phyloP scores from a whole-genome alignment of 768 basidiomycete genomes.

The Gautieria morchelliformis region DNA sequence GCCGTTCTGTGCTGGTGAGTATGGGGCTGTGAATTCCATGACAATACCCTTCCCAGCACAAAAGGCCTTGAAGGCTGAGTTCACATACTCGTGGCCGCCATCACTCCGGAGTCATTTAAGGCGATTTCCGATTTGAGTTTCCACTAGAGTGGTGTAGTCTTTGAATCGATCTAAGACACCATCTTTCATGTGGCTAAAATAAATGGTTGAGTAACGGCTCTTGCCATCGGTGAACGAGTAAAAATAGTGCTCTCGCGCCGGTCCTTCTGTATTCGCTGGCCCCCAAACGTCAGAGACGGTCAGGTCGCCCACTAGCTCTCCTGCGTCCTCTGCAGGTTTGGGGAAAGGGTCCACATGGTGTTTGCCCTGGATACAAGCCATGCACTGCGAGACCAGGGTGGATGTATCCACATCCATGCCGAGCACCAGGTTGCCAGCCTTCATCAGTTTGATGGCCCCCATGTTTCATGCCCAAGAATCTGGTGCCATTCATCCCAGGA shows the following conservation, averaged over 20 bases:
- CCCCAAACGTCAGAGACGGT: neutral
- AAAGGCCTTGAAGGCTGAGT: conserved; percentile 16
- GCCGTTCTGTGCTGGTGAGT: conserved; percentile 30
- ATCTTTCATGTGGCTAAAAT: neutral
- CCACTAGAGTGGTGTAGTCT: neutral
- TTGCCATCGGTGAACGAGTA: neutral
- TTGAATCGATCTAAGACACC: neutral
- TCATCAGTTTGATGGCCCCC: neutral
- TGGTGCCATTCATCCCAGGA: too few species aligned
- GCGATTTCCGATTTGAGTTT: neutral
- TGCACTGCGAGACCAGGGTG: neutral
- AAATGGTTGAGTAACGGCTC: neutral
- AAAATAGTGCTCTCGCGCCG: neutral
- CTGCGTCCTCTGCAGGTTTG: neutral
- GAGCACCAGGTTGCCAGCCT: neutral
- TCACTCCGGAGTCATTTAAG: neutral
- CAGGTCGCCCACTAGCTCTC: neutral
- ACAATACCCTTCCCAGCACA: conserved; percentile 19
- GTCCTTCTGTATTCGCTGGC: neutral
- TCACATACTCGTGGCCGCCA: conserved; percentile 4
- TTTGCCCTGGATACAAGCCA: neutral
- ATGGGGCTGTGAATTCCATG: conserved; percentile 24
- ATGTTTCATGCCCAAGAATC: too few species aligned
- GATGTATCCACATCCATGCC: neutral
- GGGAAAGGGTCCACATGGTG: neutral